Evolutionary conservation across 192 early-diverging fungal species (phyloP), one percentile per base, ranked within the genome.

Genomic region (Oehlia diaphana): DNA sequence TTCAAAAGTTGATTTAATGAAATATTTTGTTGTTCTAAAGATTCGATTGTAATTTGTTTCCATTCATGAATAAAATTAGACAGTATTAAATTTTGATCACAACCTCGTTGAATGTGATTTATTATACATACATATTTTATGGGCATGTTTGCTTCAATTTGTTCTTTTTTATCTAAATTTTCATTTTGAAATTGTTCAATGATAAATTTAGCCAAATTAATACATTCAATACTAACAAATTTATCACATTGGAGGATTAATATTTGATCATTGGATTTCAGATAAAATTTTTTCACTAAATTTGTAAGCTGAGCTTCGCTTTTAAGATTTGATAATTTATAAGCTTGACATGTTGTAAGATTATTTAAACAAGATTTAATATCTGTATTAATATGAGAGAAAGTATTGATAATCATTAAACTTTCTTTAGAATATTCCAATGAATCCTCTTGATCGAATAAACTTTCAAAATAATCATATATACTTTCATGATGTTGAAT

Each of bases 381-480:
- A 47, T 78, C 67, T 6, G 68, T 65, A 10, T 71, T 78, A 9
- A 78, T 65, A 16, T 71, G 47, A 39, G 77, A 78, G 35, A 78
- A 65, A 4, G 77, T 78, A 49, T 66, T 70, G 12, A 78, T 19
- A 19, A 78, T 71, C 7, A 78, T 33, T 42, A 69, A 7, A 12
- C 28, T 21, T 13, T 9, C 10, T 35, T 49, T 12, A 9, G 77
- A 3, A 16, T 47, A 2, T 12, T 47, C 44, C 9, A 2, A 47
- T 12, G 53, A 35, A 16, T 9, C 6, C 8, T 6, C 8, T 39
- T 47, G 8, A 9, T 39, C 5, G 12, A 80, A 39, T 64, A 77
- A 44, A 5, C 1, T 7, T 31, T 42, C 21, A 35, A 80, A 44
- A 80, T 80, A 80, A 9, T 42, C 53, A 19, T 5, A 9, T 3